Evolutionary conservation across 108 stramenopile species (phyloP).

Genomic region (Aurantiochytrium sp.): DNA sequence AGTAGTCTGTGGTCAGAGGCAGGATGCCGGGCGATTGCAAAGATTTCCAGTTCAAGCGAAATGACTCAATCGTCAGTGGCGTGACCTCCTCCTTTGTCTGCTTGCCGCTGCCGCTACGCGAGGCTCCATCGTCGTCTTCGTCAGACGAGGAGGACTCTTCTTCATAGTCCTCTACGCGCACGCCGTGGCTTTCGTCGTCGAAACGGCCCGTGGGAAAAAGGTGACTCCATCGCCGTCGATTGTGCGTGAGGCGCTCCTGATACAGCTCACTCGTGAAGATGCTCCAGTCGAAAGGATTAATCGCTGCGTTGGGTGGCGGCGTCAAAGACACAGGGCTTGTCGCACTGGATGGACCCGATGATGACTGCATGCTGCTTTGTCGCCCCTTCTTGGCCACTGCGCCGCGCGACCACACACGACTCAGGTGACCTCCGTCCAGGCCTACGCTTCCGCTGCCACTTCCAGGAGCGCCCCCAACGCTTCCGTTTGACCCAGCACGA

Average conservation of each 20-base stretch:
- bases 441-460: no score
- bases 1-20: constrained; percentile 87
- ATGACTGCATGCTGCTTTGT: not conserved
- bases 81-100: constrained; percentile 57
- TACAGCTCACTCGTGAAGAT: constrained; percentile 66
- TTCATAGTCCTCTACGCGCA: constrained; percentile 20
- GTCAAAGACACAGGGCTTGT: not conserved
- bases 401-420: not conserved
- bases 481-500: not conserved
- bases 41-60: constrained; percentile 84
- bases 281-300: constrained; percentile 51
- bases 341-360: not conserved
- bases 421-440: not conserved
- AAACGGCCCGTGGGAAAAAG: constrained; percentile 77
- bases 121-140: not conserved
- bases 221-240: constrained; percentile 91
- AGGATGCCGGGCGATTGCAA: constrained; percentile 90
- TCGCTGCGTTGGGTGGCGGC: not conserved
- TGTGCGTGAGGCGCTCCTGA: constrained; percentile 78
- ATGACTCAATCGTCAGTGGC: constrained; percentile 45
- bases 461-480: not conserved
- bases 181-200: not conserved
- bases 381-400: not conserved
- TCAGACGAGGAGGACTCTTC: constrained; percentile 25
- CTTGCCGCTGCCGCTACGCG: not conserved